Evolutionary conservation across 2,329 filamentous ascomycete species (phyloP), one percentile per base, ranked within the genome.

Genomic region (Myriosclerotinia duriaeana): DNA sequence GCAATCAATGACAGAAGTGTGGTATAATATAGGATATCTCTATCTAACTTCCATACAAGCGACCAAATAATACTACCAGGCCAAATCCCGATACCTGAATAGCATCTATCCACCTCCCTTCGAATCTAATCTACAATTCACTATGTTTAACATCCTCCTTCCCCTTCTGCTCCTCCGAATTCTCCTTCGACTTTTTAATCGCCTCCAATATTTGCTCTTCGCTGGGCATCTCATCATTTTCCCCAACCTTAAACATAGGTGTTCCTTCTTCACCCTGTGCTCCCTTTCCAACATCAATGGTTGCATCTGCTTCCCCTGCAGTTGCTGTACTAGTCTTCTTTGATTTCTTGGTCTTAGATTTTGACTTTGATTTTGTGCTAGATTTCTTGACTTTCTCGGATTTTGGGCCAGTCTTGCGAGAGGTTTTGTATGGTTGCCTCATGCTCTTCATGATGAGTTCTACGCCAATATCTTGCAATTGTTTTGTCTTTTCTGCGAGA

Each of bases 391-490:
- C 38, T 26, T 76, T 69, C 75, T 79, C 79, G 38, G 75, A 76
- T 72, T 80, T 78, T 30, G 69, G 20, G 11, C 44, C 55, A 11
- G 70, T 67, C 20, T 68, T 68, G 11, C 71, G 69, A 17, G 22
- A 48, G 1, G 70, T 64, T 59, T 72, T 83, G 62, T 64, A 71
- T 64, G 83, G 83, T 72, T 83, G 82, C 71, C 81, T 83, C 72
- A 89, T 85, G 66, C 85, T 85, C 80, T 87, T 89, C 81, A 89
- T 85, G 65, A 92, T 84, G 59, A 93, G 82, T 34, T 92, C 86
- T 76, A 89, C 84, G 72, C 87, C 85, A 5, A 83, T 85, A 75
- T 90, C 87, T 76, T 89, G 87, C 8, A 98, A 83, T 76, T 90
- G 86, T 73, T 88, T 86, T 20, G 87, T 84, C 78, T 89, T 89